Percentiles rank a stretch among this genome's conserved stretches.
phyloP scores from a whole-genome alignment of 108 stramenopile genomes.

The Cyclotella cryptica region DNA sequence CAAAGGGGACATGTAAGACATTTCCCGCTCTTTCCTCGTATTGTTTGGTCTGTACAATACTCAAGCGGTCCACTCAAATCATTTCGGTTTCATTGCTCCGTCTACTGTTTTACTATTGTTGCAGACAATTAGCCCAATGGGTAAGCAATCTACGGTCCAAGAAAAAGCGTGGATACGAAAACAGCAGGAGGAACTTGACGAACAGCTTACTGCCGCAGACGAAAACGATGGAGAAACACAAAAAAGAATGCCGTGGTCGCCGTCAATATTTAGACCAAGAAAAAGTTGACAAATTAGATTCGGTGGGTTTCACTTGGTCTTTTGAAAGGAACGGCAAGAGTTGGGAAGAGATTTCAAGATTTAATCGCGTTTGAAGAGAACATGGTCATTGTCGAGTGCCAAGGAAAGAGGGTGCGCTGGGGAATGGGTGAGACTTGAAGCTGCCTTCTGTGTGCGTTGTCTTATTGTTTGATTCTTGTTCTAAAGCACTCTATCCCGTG shows the following conservation, averaged over 20 bases:
- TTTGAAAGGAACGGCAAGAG: constrained; percentile 3
- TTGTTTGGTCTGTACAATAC: neutral
- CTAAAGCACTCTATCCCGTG: too few relatives aligned
- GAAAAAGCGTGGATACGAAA: neutral
- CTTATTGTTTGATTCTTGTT: neutral
- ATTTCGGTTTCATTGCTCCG: neutral
- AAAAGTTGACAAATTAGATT: constrained; percentile 3
- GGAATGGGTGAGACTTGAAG: constrained; percentile 8
- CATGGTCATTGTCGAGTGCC: constrained; percentile 20
- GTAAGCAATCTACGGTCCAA: constrained; percentile 9
- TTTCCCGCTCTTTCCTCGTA: too few relatives aligned
- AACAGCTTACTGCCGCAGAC: neutral
- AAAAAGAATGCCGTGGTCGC: constrained; percentile 6
- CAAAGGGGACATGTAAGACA: constrained; percentile 9
- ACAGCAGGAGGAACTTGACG: neutral
- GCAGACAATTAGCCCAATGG: constrained; percentile 9
- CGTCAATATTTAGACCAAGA: neutral
- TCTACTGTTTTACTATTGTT: too few relatives aligned
- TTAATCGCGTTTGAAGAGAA: constrained; percentile 1
- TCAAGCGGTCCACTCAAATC: too few relatives aligned
- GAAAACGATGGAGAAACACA: neutral
- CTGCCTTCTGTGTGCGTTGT: neutral
- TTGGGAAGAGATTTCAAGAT: constrained; percentile 22
- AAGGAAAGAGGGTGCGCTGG: constrained; percentile 10
- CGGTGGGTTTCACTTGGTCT: constrained; percentile 12